Percentiles rank a stretch among this genome's conserved stretches.
Evolutionary conservation across 2,329 filamentous ascomycete species (phyloP).

Genomic region (Scedosporium boydii): DNA sequence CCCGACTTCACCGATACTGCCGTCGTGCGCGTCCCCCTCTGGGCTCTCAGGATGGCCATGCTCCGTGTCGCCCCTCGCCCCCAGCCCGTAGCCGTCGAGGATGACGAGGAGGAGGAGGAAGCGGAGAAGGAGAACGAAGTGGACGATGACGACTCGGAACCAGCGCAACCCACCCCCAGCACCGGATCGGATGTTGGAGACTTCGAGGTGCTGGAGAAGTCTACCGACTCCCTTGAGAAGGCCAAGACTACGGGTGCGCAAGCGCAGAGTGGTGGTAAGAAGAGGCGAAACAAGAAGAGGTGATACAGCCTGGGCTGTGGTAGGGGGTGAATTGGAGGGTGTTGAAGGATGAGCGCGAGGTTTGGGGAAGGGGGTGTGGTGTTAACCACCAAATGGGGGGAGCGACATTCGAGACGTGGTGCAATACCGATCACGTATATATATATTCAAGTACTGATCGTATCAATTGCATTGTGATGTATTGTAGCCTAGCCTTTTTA

Average conservation of each 20-base stretch:
- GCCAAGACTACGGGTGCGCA: conserved; percentile 40
- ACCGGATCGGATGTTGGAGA: conserved; percentile 50
- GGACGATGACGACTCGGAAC: conserved; percentile 38
- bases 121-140: conserved; percentile 25
- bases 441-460: neutral
- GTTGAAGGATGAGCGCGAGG: neutral
- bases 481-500: neutral
- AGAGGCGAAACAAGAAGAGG: conserved; percentile 46
- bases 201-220: conserved; percentile 56
- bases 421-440: neutral
- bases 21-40: conserved; percentile 68
- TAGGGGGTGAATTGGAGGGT: neutral
- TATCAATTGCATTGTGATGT: neutral
- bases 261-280: conserved; percentile 36
- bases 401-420: neutral
- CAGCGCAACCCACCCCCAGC: conserved; percentile 39
- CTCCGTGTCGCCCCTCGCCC: conserved; percentile 49
- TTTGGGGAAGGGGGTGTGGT: neutral
- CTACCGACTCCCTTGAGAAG: conserved; percentile 42
- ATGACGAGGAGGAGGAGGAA: conserved; percentile 26
- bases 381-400: neutral
- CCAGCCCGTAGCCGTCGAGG: conserved; percentile 27
- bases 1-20: conserved; percentile 78
- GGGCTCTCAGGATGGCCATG: conserved; percentile 27
- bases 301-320: conserved; percentile 16